Percentiles rank a stretch among this genome's conserved stretches.
These are phyloP conservation scores for Lichtheimia hyalospora DNA, from an alignment of 371 early-diverging fungal species.

Conservation along the genomic window DNA sequence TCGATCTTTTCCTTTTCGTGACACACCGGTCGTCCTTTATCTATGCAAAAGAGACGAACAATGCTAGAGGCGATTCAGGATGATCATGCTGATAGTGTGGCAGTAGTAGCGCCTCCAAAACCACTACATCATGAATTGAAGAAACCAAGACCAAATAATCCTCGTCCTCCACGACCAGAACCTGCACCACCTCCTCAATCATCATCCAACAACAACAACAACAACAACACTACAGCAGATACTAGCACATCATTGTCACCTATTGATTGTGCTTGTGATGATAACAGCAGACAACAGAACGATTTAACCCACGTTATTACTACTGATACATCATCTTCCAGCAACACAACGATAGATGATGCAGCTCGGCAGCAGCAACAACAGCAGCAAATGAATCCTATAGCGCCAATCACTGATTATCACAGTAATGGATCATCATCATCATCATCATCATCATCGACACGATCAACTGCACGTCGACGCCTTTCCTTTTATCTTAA, in stretches of 20 bases:
- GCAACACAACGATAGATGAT: background rate
- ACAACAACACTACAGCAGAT: background rate
- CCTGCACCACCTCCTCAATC: conserved; percentile 6
- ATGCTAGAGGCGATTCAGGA: no score
- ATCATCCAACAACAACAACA: background rate
- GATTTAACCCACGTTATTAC: no score
- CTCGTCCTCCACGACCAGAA: conserved; percentile 2
- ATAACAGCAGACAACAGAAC: background rate
- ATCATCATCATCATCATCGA: background rate
- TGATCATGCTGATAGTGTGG: no score
- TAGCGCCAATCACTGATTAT: background rate
- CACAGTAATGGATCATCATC: background rate
- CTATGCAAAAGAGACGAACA: no score
- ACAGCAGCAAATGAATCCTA: background rate
- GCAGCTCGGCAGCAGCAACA: background rate
- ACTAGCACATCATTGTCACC: background rate
- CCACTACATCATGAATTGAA: background rate
- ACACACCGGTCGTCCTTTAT: no score
- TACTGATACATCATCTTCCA: background rate
- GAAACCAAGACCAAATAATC: conserved; percentile 6
- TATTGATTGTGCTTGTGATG: background rate
- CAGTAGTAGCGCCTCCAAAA: no score
- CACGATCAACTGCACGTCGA: background rate
- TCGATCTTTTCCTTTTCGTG: no score
- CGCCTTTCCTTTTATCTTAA: background rate